A percentile compares a stretch with the other conserved stretches of the same genome.
phyloP scores from a whole-genome alignment of 148 eudicot species.

The Rhododendron simsii region DNA sequence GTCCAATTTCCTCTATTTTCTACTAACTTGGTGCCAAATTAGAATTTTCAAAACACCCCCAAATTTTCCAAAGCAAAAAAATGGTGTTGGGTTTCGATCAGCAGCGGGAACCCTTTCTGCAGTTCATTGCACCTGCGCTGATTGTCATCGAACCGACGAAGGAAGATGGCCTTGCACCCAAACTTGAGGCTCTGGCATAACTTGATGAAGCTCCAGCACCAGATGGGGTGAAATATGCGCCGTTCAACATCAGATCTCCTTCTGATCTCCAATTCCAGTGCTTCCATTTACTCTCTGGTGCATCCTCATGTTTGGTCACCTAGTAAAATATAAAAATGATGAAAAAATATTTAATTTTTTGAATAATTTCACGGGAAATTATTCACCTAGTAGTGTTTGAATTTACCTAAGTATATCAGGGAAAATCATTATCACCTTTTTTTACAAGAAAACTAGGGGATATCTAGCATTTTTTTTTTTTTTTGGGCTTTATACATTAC shows the following conservation, averaged over 20 bases:
- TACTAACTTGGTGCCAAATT: neutral
- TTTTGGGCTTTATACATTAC: neutral
- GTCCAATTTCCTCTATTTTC: neutral
- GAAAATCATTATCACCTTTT: neutral
- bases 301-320: constrained; percentile 73
- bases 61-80: neutral
- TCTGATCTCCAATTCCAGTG: constrained; percentile 75
- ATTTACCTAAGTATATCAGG: neutral
- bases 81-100: constrained; percentile 18
- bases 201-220: constrained; percentile 61
- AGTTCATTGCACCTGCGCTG: constrained; percentile 45
- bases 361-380: no score
- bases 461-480: neutral
- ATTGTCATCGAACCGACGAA: constrained; percentile 45
- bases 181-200: constrained; percentile 67
- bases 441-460: neutral
- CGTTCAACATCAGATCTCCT: constrained; percentile 59
- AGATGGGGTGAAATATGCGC: constrained; percentile 56
- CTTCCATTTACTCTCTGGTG: constrained; percentile 56
- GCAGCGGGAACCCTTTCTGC: constrained; percentile 61
- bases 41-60: neutral
- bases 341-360: neutral
- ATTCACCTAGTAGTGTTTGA: neutral
- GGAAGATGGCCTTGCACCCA: constrained; percentile 57
- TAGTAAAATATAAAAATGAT: neutral